Evolutionary conservation across 768 basidiomycete genomes (phyloP).

Genomic region (Mycena polygramma): DNA sequence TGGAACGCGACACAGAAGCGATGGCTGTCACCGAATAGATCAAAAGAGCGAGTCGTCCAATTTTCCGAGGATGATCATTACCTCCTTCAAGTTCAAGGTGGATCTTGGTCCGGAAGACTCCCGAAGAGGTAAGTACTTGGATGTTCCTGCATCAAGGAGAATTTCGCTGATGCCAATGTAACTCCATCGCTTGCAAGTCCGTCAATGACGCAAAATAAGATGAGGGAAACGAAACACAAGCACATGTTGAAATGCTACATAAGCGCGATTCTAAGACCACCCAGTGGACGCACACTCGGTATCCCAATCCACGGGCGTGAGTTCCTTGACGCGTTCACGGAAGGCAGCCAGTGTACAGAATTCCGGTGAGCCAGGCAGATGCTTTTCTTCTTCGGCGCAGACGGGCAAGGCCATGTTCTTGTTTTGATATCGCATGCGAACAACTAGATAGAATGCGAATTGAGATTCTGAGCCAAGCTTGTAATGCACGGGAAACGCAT

Average conservation of each 20-base stretch:
- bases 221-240: background rate
- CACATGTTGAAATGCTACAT: background rate
- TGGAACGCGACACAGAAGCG: no score
- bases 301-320: constrained; percentile 77
- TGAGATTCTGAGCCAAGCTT: background rate
- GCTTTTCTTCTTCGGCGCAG: constrained; percentile 76
- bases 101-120: no score
- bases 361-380: constrained; percentile 77
- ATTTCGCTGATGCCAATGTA: no score
- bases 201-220: no score
- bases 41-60: no score
- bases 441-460: constrained; percentile 52
- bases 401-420: constrained; percentile 70
- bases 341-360: constrained; percentile 81
- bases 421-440: constrained; percentile 87
- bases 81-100: no score
- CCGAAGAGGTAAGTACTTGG: no score
- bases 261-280: constrained; percentile 4
- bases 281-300: constrained; percentile 67
- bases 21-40: no score
- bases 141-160: no score
- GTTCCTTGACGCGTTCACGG: constrained; percentile 68
- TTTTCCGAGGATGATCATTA: no score
- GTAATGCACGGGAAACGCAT: constrained; percentile 32
- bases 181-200: no score